Base-by-base conservation (phyloP, 768 basidiomycete species). In the Serendipita sp. region DNA sequence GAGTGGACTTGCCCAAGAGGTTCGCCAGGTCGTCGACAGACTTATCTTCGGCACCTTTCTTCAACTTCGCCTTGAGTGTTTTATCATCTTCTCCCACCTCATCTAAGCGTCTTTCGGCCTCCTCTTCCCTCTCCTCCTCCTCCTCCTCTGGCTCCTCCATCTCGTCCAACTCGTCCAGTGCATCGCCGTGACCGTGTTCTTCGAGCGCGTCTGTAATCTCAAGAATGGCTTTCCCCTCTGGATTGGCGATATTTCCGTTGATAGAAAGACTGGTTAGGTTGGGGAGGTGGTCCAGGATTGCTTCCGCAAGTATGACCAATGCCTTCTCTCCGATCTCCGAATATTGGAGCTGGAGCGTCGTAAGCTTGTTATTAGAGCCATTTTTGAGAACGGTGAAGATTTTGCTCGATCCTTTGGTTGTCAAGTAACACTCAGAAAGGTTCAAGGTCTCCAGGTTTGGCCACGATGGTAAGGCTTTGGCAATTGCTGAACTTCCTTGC, bases 351-450 rank as follows among this genome's bases (percentile, higher is more conserved):
- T 86, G 86, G 54, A 98, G 78, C 7, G 80, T 81, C 69, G 85
- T 81, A 47, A 98, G 77, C 68, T 85, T 84, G 23, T 80, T 80
- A 73, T 88, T 91, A 44, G 84, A 83, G 7, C 93, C 91, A 18
- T 74, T 74, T 1, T 79, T 78, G 51, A 98, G 78, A 5, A 78
- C 79, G 44, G 78, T 78, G 51, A 89, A 73, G 64, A 89, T 77
- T 1, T 78, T 74, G 2, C 92, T 78, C 65, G 89, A 88, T 36
- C 92, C 91, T n/a, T 85, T 83, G 2, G 83, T 78, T 3, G 88
- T 85, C 23, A 99, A 79, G 44, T 94, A 82, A 70, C 94, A 96
- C 74, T 97, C 94, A 7, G 91, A 92, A 44, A 99, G 76, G 73
- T 97, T 89, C 68, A 98, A 84, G n/a, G 80, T 81, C 46, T 79